Conservation (phyloP, 352 stramenopile species). For the Pythium scleroteichum region DNA sequence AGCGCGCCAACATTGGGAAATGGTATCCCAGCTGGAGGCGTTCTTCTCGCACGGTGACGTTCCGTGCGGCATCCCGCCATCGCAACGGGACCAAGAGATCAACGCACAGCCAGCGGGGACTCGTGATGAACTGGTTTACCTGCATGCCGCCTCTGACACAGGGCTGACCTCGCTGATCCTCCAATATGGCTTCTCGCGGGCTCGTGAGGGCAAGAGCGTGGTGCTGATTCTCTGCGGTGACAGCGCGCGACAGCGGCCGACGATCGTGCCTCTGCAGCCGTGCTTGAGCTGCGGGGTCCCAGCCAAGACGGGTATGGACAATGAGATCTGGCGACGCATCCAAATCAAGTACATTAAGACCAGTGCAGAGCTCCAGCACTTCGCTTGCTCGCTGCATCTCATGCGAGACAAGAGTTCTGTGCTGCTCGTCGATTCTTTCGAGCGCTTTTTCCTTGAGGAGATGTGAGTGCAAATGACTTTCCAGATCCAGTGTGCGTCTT, state of each 20-base stretch:
- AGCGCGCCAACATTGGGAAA: slow-evolving; percentile 12
- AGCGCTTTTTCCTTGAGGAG: slow-evolving; percentile 49
- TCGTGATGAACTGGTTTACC: slow-evolving; percentile 35
- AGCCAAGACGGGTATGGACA: slow-evolving; percentile 49
- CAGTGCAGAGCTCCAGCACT: slow-evolving; percentile 54
- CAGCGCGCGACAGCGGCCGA: slow-evolving; percentile 24
- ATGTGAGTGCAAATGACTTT: slow-evolving; percentile 35
- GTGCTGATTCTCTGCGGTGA: slow-evolving; percentile 51
- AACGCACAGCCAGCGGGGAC: slow-evolving; percentile 12
- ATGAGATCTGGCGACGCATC: slow-evolving; percentile 48
- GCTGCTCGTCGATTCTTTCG: slow-evolving; percentile 58
- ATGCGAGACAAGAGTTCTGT: slow-evolving; percentile 45
- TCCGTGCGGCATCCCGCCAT: slow-evolving; percentile 20
- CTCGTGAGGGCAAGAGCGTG: slow-evolving; percentile 39
- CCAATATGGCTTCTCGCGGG: slow-evolving; percentile 63
- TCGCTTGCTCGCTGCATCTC: slow-evolving; percentile 60
- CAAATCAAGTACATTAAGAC: slow-evolving; percentile 67
- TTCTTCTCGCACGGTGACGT: slow-evolving; percentile 64
- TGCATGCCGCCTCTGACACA: slow-evolving; percentile 41
- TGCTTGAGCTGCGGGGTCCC: slow-evolving; percentile 45
- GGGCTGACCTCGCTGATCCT: slow-evolving; percentile 67
- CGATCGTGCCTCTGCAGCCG: slow-evolving; percentile 44
- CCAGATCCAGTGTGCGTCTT: no score
- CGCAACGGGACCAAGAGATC: background rate
- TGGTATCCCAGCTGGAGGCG: slow-evolving; percentile 44